A percentile compares a stretch with the other conserved stretches of the same genome.
Conservation (phyloP, 495 filamentous ascomycete genomes). For the Ramalina intermedia region DNA sequence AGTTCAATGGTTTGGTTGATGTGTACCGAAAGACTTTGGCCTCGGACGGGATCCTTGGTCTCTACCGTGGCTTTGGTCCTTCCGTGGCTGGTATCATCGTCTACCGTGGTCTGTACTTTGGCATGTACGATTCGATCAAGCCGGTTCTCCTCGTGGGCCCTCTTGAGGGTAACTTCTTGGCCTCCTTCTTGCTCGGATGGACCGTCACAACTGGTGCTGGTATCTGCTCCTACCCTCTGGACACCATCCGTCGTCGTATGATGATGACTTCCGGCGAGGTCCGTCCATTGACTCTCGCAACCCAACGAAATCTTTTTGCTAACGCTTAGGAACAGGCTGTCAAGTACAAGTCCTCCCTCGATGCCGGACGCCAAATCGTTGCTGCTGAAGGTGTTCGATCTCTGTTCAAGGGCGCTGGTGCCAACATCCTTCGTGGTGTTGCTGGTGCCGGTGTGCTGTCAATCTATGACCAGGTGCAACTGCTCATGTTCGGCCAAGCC, state of each 20-base stretch:
- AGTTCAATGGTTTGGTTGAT: conserved; percentile 98
- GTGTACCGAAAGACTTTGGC: conserved; percentile 99
- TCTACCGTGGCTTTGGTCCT: conserved; percentile 99
- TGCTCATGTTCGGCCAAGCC: conserved; percentile 98
- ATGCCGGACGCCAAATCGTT: conserved; percentile 90
- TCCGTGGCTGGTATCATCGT: conserved; percentile 97
- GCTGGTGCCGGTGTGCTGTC: conserved; percentile 99
- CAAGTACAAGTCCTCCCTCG: conserved; percentile 93
- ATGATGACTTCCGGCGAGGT: conserved; percentile 94
- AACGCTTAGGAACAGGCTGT: conserved; percentile 51
- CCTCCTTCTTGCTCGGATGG: conserved; percentile 98
- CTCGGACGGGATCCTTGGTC: conserved; percentile 93
- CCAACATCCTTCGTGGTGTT: conserved; percentile 99
- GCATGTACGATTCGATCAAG: conserved; percentile 99
- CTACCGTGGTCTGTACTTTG: conserved; percentile 99
- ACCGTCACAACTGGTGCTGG: conserved; percentile 98
- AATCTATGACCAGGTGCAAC: conserved; percentile 99
- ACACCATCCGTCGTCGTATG: conserved; percentile 99
- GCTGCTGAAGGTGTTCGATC: conserved; percentile 93
- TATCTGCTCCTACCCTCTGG: conserved; percentile 99
- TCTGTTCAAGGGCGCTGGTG: conserved; percentile 99
- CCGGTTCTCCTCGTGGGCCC: conserved; percentile 82
- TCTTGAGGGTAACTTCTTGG: conserved; percentile 96
- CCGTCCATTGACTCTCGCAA: conserved; percentile 19
- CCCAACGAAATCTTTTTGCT: neutral